Evolutionary conservation across 805 yeast species (phyloP), one percentile per base, ranked within the genome.

Genomic region (Candida boidinii): DNA sequence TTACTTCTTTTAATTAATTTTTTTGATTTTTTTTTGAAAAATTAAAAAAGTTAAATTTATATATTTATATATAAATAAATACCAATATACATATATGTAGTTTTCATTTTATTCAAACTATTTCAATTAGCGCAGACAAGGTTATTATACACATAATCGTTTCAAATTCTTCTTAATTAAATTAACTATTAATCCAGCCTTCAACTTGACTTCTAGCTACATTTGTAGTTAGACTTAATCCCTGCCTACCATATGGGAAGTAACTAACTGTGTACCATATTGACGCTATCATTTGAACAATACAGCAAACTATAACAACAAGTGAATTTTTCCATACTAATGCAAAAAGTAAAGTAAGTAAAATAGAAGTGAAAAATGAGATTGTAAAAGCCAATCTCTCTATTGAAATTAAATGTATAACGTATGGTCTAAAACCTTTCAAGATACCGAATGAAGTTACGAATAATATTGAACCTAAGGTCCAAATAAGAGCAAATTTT

Each of bases 191-290:
- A 12, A 53, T 36, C 58, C 58, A 53, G 11, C 42, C 39, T 15
- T 49, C 52, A 4, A 49, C 52, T 22, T 49, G 55, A 12, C 30
- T 34, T 23, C 55, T 38, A 5, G 55, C 86, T 6, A 78, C 60
- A 16, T 73, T 58, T 12, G 75, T 62, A 1, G 79, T 68, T 54
- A 76, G 62, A 39, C 70, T 59, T 30, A 79, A 48, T 2, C 90
- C 79, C 37, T 79, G 77, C 4, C 85, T 77, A 7, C 96, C 96
- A 58, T 85, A 77, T 11, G 97, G 97, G 66, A 90, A 87, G 56
- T 88, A 88, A 42, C 94, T 81, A 16, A 88, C 68, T 0, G 86
- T 76, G 52, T 88, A 88, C 64, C 84, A 85, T 6, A 84, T 46
- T 11, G 88, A 83, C 4, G 95, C 86, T 29, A 88, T 53, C 12